Evolutionary conservation across 345 rosid species (phyloP), one percentile per base, ranked within the genome.

Genomic region (Abelmoschus esculentus): DNA sequence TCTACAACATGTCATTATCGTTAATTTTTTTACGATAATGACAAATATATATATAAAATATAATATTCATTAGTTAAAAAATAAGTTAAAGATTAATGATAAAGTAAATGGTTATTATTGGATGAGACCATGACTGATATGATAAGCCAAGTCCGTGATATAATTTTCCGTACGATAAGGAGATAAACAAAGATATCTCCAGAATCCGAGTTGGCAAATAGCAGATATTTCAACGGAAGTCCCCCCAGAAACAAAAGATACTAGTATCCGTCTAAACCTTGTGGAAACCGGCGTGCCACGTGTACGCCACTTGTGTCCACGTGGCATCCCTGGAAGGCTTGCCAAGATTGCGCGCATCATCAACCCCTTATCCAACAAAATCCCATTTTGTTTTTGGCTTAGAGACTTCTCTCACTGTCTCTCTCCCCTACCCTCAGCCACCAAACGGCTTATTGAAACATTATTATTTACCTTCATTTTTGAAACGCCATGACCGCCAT

Each of bases 331-430:
- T 71, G 77, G 92, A 60, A 88, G 98, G 98, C 68, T 74, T 77
- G 22, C 73, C 70, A 61, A 85, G 97, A 93, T 93, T 84, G 87
- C 97, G 85, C 72, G 79, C 13, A 78, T 72, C 71, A 56, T 84
- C 72, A 63, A 44, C 83, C 89, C 81, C 96, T 93, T 93, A 93
- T 93, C 99, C 56, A 76, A 75, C 86, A 84, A 72, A 79, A 70
- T 69, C 82, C 10, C 59, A 19, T 55, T 8, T 15, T 56, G 44
- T 59, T 34, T 12, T 54, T 29, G 7, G 7, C 17, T 29, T 29
- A 0, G 15, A 6, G 3, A 53, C 56, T 38, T 72, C 69, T 22
- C 40, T 61, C 71, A 69, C 46, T n/a, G 42, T 70, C 31, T 61
- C 55, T 58, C 14, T 46, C 56, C 36, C 34, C 55, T 18, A 2